These are phyloP conservation scores for Geotrichum citri-aurantii DNA, from an alignment of 1,139 yeast genomes.

Conservation along the genomic window DNA sequence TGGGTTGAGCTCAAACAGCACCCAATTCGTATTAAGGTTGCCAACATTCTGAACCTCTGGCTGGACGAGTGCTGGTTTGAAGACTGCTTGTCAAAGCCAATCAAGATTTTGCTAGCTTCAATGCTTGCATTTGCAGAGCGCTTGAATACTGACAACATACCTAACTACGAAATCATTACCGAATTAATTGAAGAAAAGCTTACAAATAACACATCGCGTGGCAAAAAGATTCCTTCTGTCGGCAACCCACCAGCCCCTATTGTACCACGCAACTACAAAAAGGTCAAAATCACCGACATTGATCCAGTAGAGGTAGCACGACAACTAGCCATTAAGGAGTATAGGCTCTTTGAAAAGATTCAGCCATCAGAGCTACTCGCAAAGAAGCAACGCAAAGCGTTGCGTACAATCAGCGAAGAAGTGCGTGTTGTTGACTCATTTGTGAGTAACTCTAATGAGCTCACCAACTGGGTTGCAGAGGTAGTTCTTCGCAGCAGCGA, in stretches of 20 bases:
- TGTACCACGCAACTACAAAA: conserved; percentile 21
- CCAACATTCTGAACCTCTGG: conserved; percentile 63
- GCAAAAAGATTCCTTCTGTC: neutral
- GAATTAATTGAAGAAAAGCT: conserved; percentile 26
- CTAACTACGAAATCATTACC: conserved; percentile 29
- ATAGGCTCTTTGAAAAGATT: conserved; percentile 58
- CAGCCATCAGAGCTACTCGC: conserved; percentile 69
- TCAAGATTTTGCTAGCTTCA: conserved; percentile 37
- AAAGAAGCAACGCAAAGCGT: conserved; percentile 48
- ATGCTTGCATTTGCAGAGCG: conserved; percentile 55
- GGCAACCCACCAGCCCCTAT: neutral
- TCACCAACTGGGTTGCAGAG: conserved; percentile 79
- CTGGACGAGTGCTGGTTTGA: conserved; percentile 71
- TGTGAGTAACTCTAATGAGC: conserved; percentile 68
- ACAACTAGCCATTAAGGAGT: conserved; percentile 74
- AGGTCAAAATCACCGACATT: conserved; percentile 43
- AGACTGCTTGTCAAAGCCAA: neutral
- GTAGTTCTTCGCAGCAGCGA: conserved; percentile 62
- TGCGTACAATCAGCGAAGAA: neutral
- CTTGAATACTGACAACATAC: conserved; percentile 42
- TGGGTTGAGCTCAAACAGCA: conserved; percentile 72
- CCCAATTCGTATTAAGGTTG: conserved; percentile 60
- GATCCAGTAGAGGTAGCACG: conserved; percentile 74
- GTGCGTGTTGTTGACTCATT: conserved; percentile 53
- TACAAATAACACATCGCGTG: conserved; percentile 21